Conservation (phyloP, 2,329 filamentous ascomycete species). For the Hypomyces perniciosus region DNA sequence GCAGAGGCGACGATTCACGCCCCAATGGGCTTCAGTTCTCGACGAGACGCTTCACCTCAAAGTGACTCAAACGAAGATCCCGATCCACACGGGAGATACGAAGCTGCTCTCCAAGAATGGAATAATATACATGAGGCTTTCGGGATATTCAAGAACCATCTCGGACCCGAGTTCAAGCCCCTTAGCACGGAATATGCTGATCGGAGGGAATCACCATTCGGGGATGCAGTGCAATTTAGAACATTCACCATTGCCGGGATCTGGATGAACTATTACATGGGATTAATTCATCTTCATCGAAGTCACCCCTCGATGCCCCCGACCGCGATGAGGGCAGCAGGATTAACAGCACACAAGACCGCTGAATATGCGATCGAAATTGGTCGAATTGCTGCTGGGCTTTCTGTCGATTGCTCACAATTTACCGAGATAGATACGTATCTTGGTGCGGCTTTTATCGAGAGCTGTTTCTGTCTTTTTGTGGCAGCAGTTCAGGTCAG, state of each 20-base stretch:
- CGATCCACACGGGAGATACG: slow-evolving; percentile 57
- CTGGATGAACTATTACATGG: slow-evolving; percentile 84
- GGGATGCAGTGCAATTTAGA: slow-evolving; percentile 71
- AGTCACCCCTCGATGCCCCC: slow-evolving; percentile 87
- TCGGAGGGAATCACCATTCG: slow-evolving; percentile 67
- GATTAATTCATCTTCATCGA: slow-evolving; percentile 73
- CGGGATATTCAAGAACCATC: slow-evolving; percentile 54
- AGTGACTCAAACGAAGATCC: slow-evolving; percentile 41
- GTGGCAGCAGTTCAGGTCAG: slow-evolving; percentile 71
- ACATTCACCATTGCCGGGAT: slow-evolving; percentile 83
- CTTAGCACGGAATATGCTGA: slow-evolving; percentile 60
- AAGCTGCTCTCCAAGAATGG: slow-evolving; percentile 74
- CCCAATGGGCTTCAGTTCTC: slow-evolving; percentile 50
- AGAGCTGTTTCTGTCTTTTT: slow-evolving; percentile 77
- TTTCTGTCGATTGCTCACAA: slow-evolving; percentile 49
- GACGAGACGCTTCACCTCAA: slow-evolving; percentile 6
- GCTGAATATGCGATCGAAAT: slow-evolving; percentile 65
- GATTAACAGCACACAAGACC: slow-evolving; percentile 68
- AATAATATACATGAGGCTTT: slow-evolving; percentile 67
- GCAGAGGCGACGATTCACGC: slow-evolving; percentile 43
- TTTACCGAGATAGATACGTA: slow-evolving; percentile 63
- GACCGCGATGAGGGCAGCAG: slow-evolving; percentile 79
- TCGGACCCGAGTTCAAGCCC: slow-evolving; percentile 72
- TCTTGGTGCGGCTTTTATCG: slow-evolving; percentile 74
- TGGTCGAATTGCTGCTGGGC: slow-evolving; percentile 72